Percentiles rank a stretch among this genome's conserved stretches.
phyloP scores from a whole-genome alignment of 2,329 filamentous ascomycete genomes.

The Claviceps maximensis region DNA sequence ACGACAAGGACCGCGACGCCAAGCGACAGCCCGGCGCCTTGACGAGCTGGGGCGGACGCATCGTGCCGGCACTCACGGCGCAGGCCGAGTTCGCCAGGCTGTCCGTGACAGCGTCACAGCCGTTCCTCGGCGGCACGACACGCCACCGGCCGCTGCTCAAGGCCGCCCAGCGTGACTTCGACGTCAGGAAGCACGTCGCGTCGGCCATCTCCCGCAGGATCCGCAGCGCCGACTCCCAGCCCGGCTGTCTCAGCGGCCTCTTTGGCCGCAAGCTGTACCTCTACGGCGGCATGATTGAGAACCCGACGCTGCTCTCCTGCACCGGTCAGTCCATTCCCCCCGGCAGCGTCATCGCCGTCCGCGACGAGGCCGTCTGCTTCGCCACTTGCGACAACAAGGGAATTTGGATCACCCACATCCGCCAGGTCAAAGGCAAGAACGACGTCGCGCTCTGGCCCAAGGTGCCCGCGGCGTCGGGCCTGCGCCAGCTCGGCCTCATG shows the following conservation, averaged over 20 bases:
- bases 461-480: slow-evolving; percentile 22
- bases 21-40: too few relatives aligned
- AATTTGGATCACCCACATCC: slow-evolving; percentile 28
- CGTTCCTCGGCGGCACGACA: slow-evolving; percentile 24
- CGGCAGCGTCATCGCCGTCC: slow-evolving; percentile 21
- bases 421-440: slow-evolving; percentile 23
- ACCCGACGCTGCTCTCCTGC: slow-evolving; percentile 8
- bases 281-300: slow-evolving; percentile 28
- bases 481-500: slow-evolving; percentile 21
- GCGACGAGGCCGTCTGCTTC: slow-evolving; percentile 23
- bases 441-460: slow-evolving; percentile 28
- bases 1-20: too few relatives aligned
- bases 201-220: slow-evolving; percentile 27
- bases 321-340: slow-evolving; percentile 1
- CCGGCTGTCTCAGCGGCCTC: slow-evolving; percentile 23
- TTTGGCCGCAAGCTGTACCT: slow-evolving; percentile 25
- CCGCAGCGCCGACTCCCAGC: slow-evolving; percentile 27
- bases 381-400: slow-evolving; percentile 25
- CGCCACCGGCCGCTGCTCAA: slow-evolving; percentile 25
- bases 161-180: slow-evolving; percentile 24
- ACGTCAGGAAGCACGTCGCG: slow-evolving; percentile 20
- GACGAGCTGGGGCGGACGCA: not conserved
- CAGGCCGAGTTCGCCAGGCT: slow-evolving; percentile 13
- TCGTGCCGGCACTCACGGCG: slow-evolving; percentile 14
- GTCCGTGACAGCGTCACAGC: slow-evolving; percentile 20